Percentiles rank a stretch among this genome's conserved stretches.
Evolutionary conservation across 2,329 filamentous ascomycete genomes (phyloP).

Genomic region (Blastomyces parvus): DNA sequence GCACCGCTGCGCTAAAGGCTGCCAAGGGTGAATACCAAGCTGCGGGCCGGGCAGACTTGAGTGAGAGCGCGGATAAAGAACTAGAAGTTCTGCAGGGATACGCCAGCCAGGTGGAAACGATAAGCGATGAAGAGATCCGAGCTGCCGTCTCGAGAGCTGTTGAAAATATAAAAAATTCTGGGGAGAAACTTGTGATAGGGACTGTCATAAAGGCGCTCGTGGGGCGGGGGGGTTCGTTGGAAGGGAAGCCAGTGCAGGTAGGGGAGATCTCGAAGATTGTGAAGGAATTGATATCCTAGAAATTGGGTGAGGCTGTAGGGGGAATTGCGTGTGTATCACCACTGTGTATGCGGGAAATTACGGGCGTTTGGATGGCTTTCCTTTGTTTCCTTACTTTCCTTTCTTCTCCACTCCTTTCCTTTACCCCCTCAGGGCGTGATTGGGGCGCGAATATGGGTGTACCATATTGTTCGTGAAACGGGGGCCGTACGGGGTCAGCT

Average conservation of each 20-base stretch:
- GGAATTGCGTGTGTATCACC: neutral
- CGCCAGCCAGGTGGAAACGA: slow-evolving; percentile 33
- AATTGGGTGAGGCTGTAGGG: neutral
- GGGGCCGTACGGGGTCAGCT: neutral
- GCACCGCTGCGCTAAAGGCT: slow-evolving; percentile 28
- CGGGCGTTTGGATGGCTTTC: neutral
- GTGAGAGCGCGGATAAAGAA: slow-evolving; percentile 38
- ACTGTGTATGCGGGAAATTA: neutral
- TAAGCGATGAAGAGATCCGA: slow-evolving; percentile 34
- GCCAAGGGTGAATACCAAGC: slow-evolving; percentile 35
- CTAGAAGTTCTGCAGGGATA: slow-evolving; percentile 38
- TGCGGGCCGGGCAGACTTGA: slow-evolving; percentile 36
- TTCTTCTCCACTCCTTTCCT: neutral
- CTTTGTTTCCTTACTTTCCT: neutral
- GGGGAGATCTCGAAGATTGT: slow-evolving; percentile 34
- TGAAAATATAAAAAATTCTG: slow-evolving; percentile 26
- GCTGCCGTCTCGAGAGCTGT: slow-evolving; percentile 29
- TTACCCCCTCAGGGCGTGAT: neutral
- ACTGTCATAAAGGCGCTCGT: slow-evolving; percentile 36
- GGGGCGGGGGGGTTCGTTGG: slow-evolving; percentile 32
- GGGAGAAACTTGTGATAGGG: slow-evolving; percentile 30
- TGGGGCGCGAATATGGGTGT: neutral
- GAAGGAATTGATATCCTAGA: slow-evolving; percentile 27
- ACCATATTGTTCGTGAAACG: neutral
- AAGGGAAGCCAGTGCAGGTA: slow-evolving; percentile 37